Conservation (phyloP, 179 eudicot genomes). For the Patellifolia procumbens region DNA sequence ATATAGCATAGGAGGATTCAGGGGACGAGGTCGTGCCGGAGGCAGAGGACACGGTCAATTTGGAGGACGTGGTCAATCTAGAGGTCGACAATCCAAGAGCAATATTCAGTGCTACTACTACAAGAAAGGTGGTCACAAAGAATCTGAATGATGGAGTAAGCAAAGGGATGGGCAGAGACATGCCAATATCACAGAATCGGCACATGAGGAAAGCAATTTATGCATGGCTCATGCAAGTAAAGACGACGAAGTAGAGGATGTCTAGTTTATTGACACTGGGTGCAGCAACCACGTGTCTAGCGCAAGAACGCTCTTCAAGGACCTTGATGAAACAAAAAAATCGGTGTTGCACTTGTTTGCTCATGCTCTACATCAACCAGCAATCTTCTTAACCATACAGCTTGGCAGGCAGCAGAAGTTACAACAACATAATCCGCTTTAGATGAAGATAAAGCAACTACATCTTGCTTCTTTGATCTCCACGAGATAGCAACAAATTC, state of each 20-base stretch:
- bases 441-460: constrained; percentile 9
- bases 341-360: not conserved
- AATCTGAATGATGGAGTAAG: not conserved
- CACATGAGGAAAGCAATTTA: not conserved
- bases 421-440: constrained; percentile 9
- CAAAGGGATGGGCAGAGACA: not conserved
- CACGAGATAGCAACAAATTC: not conserved
- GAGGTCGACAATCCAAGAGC: not conserved
- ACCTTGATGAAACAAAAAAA: too few species aligned
- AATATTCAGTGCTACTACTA: not conserved
- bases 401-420: constrained; percentile 7
- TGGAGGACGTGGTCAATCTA: not conserved
- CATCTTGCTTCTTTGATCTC: constrained; percentile 6
- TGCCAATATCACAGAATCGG: not conserved
- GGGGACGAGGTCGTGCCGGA: not conserved
- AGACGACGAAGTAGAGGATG: not conserved
- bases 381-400: constrained; percentile 10
- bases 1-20: not conserved
- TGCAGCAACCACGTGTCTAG: not conserved
- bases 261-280: not conserved
- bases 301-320: not conserved
- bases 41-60: not conserved
- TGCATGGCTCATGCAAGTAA: not conserved
- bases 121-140: constrained; percentile 2
- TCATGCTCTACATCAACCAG: not conserved